Evolutionary conservation across 108 stramenopile genomes (phyloP), one percentile per base, ranked within the genome.

Genomic region (Nitzschia sp.): DNA sequence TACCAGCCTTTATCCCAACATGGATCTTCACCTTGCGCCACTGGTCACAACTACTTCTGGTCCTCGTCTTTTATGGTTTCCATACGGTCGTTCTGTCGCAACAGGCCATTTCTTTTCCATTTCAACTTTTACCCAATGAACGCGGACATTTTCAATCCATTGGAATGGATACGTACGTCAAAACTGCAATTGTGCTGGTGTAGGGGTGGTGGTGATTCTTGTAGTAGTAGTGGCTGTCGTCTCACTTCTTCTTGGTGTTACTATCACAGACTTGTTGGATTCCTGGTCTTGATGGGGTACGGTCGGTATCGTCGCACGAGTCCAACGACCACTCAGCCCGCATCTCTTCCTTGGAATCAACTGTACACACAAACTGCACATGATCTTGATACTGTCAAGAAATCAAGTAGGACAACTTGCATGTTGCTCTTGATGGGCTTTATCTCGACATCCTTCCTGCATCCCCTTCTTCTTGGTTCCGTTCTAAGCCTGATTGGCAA

Each of bases 111-210:
- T 64, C 79, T 37, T 92, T 97, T 79, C 96, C 96, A 15, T 65
- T 92, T 24, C 93, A 95, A 76, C 67, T 95, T 22, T 83, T 95
- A 41, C 91, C 94, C 15, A 96, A 95, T 71, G 74, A 90, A 24
- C 69, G 83, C 34, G 92, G 96, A 19, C 81, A 89, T 60, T 95
- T 90, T 81, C 80, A 82, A 63, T 69, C 68, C 40, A 84, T 97
- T 39, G 94, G 94, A 25, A 73, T 82, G 34, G 96, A 96, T 70
- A 77, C 84, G 63, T 78, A 67, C 67, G 71, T 72, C n/a, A n/a
- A n/a, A n/a, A n/a, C n/a, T n/a, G n/a, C n/a, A n/a, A 54, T 19
- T 20, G 68, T 51, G n/a, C n/a, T n/a, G n/a, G n/a, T n/a, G n/a
- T n/a, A n/a, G n/a, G n/a, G n/a, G n/a, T n/a, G n/a, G n/a, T n/a